These are phyloP conservation scores for Massospora cicadina DNA, from an alignment of 371 early-diverging fungal species.

Conservation along the genomic window DNA sequence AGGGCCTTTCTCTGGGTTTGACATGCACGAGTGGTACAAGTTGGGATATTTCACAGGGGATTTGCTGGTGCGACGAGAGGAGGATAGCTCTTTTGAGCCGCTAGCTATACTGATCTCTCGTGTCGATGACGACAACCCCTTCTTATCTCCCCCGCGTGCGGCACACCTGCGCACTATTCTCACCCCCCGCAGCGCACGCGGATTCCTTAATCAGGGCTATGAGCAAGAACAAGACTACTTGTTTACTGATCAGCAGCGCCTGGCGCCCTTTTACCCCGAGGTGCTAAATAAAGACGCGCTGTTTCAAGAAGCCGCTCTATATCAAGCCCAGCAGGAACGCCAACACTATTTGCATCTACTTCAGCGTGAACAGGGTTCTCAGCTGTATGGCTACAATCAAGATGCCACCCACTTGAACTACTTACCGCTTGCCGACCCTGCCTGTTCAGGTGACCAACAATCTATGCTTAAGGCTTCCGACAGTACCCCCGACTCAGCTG, in stretches of 20 bases:
- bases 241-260: conserved; percentile 3
- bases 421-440: neutral
- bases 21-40: conserved; percentile 77
- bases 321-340: neutral
- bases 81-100: conserved; percentile 46
- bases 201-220: conserved; percentile 12
- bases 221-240: conserved; percentile 13
- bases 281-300: neutral
- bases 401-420: neutral
- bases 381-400: neutral
- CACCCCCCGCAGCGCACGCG: conserved; percentile 7
- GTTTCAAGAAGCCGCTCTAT: neutral
- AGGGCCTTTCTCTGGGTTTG: conserved; percentile 56
- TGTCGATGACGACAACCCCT: conserved; percentile 42
- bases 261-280: conserved; percentile 9
- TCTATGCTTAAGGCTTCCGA: neutral
- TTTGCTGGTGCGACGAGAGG: conserved; percentile 51
- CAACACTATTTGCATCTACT: neutral
- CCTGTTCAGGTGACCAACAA: neutral
- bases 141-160: conserved; percentile 24
- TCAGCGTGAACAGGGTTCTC: neutral
- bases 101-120: conserved; percentile 35
- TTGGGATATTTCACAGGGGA: conserved; percentile 57
- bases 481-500: neutral
- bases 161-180: conserved; percentile 10